Evolutionary conservation across 2,329 filamentous ascomycete genomes (phyloP).

Genomic region (Colletotrichum musae): DNA sequence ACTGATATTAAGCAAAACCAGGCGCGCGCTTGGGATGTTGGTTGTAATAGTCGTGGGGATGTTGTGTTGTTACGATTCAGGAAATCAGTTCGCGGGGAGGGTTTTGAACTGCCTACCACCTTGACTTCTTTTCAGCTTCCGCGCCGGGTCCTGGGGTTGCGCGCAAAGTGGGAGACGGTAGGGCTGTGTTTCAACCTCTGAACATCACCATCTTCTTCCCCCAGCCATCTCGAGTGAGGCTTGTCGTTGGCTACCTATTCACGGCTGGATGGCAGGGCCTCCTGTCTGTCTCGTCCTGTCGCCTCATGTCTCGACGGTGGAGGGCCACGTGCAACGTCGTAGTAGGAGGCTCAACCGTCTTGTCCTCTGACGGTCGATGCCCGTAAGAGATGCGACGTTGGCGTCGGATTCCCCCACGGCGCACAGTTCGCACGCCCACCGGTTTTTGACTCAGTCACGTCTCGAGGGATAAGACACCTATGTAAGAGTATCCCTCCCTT

Average conservation of each 20-base stretch:
- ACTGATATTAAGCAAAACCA: background rate
- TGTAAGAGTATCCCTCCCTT: background rate
- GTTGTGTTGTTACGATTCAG: background rate
- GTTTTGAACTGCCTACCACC: too few relatives aligned
- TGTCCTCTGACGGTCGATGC: too few relatives aligned
- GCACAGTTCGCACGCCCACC: too few relatives aligned
- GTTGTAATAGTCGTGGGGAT: slow-evolving; percentile 1
- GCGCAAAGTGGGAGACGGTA: slow-evolving; percentile 11
- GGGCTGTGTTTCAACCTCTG: slow-evolving; percentile 4
- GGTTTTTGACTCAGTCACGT: background rate
- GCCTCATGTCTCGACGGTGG: too few relatives aligned
- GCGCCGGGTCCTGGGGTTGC: slow-evolving; percentile 16
- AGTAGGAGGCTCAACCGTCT: too few relatives aligned
- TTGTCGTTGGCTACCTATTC: background rate
- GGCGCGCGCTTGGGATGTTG: background rate
- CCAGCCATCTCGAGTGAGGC: background rate
- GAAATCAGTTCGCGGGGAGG: slow-evolving; percentile 13
- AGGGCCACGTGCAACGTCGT: too few relatives aligned
- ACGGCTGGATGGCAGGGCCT: background rate
- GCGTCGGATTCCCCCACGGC: too few relatives aligned
- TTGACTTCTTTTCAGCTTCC: slow-evolving; percentile 2
- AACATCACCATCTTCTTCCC: slow-evolving; percentile 2
- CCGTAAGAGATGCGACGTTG: too few relatives aligned
- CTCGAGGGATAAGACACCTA: too few relatives aligned
- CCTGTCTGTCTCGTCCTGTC: too few relatives aligned